Base-by-base conservation (phyloP, 495 filamentous ascomycete species). In the Neohortaea acidophila region DNA sequence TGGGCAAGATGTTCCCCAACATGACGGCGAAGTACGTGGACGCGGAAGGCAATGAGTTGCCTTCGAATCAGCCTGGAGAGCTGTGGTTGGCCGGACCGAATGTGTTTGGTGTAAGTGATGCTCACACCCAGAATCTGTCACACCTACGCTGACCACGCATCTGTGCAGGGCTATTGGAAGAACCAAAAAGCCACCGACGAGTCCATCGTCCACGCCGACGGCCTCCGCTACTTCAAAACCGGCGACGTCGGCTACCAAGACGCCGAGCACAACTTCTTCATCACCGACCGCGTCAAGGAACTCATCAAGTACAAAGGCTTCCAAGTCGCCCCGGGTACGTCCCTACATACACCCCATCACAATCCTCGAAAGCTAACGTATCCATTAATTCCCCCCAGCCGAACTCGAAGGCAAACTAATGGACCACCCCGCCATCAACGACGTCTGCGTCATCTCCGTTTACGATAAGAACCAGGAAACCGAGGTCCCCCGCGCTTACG, bases 371-470 rank as follows among this genome's bases (percentile, higher is more conserved):
- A n/a, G n/a, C n/a, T n/a, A n/a, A n/a, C n/a, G n/a, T n/a, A n/a
- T n/a, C n/a, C n/a, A n/a, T n/a, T n/a, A n/a, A n/a, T n/a, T n/a
- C n/a, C n/a, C n/a, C n/a, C n/a, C 55, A 11, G 55, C 85, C 2
- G 86, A 94, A 54, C 65, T 93, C 4, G 86, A 92, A 47, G 80
- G 79, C n/a, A 48, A 84, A 9, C 61, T 94, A 11, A 55, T 79
- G 1, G 66, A 71, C 12, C 81, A 86, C 53, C 59, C 65, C 20
- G 65, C 75, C 11, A 63, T 94, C 24, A 67, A 73, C 14, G 85
- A 94, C 51, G 81, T 74, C 1, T 84, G 82, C 15, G 83, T 94
- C 1, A 73, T 86, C 33, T 81, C 82, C 0, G 60, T 91, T 12
- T 34, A 34, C 19, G 9, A 34, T 15, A 69, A 82, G 43, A 71